Evolutionary conservation across 2,329 filamentous ascomycete species (phyloP), one percentile per base, ranked within the genome.

Genomic region (Fusarium sp.): DNA sequence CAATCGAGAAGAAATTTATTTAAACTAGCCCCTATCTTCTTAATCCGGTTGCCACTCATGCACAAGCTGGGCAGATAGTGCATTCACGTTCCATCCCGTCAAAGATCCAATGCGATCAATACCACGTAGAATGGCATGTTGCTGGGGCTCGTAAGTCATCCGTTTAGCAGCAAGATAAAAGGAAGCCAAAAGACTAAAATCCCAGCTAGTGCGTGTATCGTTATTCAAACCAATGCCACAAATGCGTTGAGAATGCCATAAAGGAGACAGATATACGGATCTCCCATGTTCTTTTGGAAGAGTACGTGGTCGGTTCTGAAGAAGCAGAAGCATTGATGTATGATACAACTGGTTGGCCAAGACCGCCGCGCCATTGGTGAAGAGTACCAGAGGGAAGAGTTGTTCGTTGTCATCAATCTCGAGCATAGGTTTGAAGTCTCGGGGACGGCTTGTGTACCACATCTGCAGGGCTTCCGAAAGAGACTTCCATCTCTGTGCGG

Each of bases 301-400:
- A 4, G 81, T 84, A 6, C 82, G 80, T 18, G 86, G 86, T 61
- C 83, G 84, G 68, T 83, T 81, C 58, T 84, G 84, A 18, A 88
- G 79, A 57, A 88, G 75, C 1, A 87, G 72, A 9, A 87, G 73
- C 78, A 86, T 85, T 3, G 85, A 84, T 1, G 86, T 86, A 66
- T 88, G 87, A 69, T 87, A 88, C 4, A 88, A 77, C 68, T 88
- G 86, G 63, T 87, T 88, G 4, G 84, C 86, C 1, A 87, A 73
- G 18, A 87, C 73, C 0, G 82, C 76, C 14, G 79, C 78, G 22
- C 75, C 78, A 66, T 75, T 81, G 52, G 78, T 80, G 58, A 80
- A 81, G 18, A 81, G 74, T n/a, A 81, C 52, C 1, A 75, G 62
- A 3, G 79, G 80, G 49, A 81, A 81, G 0, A 78, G 69, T 20